phyloP scores from a whole-genome alignment of 2,329 filamentous ascomycete genomes.

The Sporothrix mexicana region DNA sequence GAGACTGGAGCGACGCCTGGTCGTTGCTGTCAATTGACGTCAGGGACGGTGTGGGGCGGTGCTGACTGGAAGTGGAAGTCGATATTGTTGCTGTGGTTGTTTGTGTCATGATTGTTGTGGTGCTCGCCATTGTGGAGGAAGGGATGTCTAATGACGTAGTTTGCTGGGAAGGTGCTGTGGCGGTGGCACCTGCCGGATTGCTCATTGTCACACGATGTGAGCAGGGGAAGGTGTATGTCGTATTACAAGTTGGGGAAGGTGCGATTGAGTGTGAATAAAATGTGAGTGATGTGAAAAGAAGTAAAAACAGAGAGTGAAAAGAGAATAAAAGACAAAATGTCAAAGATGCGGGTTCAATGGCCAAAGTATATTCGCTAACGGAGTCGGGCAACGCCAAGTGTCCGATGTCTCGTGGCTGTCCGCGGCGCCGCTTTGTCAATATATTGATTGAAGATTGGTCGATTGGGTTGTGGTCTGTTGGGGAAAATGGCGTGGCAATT shows the following conservation, averaged over 20 bases:
- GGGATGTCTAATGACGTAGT: slow-evolving; percentile 23
- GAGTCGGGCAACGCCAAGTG: slow-evolving; percentile 8
- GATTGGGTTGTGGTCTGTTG: not conserved
- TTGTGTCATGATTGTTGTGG: not conserved
- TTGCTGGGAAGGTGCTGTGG: slow-evolving; percentile 20
- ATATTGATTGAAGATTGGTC: not conserved
- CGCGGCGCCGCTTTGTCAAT: not conserved
- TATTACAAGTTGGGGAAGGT: not conserved
- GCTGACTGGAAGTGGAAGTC: not conserved
- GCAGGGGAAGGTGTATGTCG: not conserved
- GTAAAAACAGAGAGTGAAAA: not conserved
- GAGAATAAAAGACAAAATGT: not conserved
- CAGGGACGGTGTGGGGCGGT: slow-evolving; percentile 5
- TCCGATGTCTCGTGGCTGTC: not conserved
- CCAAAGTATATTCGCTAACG: not conserved
- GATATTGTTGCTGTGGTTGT: not conserved
- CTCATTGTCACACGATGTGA: slow-evolving; percentile 12
- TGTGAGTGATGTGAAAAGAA: not conserved
- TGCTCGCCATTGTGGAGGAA: not conserved
- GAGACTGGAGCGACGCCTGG: slow-evolving; percentile 34
- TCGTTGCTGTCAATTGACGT: slow-evolving; percentile 22
- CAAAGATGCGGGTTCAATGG: not conserved
- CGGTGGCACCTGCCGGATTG: not conserved
- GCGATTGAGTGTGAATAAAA: not conserved
- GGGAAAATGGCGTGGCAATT: slow-evolving; percentile 2